Evolutionary conservation across 129 eudicot species (phyloP).

Genomic region (Sambucus nigra): DNA sequence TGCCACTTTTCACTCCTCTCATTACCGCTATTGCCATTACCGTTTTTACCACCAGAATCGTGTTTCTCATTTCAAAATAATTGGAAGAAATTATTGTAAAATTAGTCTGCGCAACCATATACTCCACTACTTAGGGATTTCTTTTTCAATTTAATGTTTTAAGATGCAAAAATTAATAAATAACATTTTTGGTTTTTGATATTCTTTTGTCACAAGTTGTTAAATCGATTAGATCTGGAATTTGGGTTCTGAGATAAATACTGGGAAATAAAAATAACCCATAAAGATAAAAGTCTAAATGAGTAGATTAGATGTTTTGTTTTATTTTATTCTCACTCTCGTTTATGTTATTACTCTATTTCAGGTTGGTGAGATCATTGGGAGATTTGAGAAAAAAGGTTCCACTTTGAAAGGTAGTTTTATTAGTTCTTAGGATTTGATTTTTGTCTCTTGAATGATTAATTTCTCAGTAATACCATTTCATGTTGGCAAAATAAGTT

Average conservation of each 20-base stretch:
- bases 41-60: too few relatives aligned
- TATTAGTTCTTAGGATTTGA: background rate
- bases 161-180: background rate
- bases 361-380: constrained; percentile 38
- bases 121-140: too few relatives aligned
- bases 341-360: background rate
- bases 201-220: background rate
- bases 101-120: too few relatives aligned
- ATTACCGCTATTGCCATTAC: too few relatives aligned
- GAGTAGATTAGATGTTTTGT: background rate
- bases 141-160: background rate
- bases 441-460: background rate
- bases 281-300: background rate
- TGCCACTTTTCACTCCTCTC: too few relatives aligned
- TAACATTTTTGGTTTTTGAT: background rate
- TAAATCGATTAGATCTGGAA: background rate
- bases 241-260: too few relatives aligned
- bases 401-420: constrained; percentile 31
- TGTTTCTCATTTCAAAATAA: too few relatives aligned
- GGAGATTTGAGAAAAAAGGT: constrained; percentile 46
- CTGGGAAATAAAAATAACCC: background rate
- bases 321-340: too few relatives aligned
- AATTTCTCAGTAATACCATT: background rate
- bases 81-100: too few relatives aligned
- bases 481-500: background rate